Base-by-base conservation (phyloP, 345 rosid species). In the Eucalyptus sp. region DNA sequence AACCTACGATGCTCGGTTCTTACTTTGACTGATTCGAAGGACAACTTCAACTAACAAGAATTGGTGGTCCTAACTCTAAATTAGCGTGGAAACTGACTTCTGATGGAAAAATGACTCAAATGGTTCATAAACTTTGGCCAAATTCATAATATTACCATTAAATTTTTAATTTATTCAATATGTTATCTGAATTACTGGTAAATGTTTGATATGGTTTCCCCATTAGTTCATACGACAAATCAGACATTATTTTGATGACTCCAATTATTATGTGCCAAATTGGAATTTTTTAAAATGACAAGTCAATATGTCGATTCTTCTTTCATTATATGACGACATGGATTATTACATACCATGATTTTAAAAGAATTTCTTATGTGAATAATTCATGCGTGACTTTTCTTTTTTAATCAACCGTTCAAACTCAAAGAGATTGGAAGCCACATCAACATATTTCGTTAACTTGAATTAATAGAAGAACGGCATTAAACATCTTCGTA, bases 101-200 rank as follows among this genome's bases (percentile, higher is more conserved):
- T 2, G 0, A 7, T 17, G 80, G 80, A 68, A 18, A 18, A 71
- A 37, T 3, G 2, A 33, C 44, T 9, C 2, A 18, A 20, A 37
- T 37, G 2, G 5, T 76, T 5, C 25, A 33, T 10, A 3, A 76
- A 76, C 1, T 13, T 41, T 3, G 0, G 43, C 4, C 5, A 17
- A 37, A 5, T 71, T 5, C 6, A 0, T 10, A 20, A 11, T 0
- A 22, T 5, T 0, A 0, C 3, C 0, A 5, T 0, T 37, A 0
- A 4, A 20, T 1, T 76, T 41, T 76, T 7, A 76, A 37, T 20
- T 20, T 76, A 2, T 37, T 6, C 3, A 3, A 37, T 3, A 2
- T 20, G 3, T 3, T 20, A 0, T 24, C 0, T 20, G 15, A 76
- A 20, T 11, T 10, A 41, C 0, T 10, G 0, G 0, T 10, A 17